Base-by-base conservation (phyloP, 1,284 basidiomycete genomes). In the Tylopilus sp. region DNA sequence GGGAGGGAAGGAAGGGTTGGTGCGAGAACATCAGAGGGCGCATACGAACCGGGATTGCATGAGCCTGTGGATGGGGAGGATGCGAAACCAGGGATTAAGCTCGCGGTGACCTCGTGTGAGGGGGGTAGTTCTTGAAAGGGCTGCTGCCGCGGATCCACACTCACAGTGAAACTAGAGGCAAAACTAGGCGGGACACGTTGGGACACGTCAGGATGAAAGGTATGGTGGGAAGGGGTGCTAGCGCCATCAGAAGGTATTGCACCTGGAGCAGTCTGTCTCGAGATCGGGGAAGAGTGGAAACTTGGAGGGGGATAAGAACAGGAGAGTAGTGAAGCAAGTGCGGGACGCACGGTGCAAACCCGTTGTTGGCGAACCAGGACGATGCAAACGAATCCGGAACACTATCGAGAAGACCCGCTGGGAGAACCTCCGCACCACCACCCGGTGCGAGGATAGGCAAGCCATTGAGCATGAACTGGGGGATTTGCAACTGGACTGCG, bases 401-500 rank as follows among this genome's bases (percentile, higher is more conserved):
- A 18, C 34, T 59, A 34, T 64, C 65, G 34, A 76, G 64, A 46
- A 78, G 65, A 33, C 75, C 71, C 7, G 72, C 68, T 1, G 80
- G 76, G 15, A 86, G 59, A 10, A 84, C 78, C 63, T 88, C 86
- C 11, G 81, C 84, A 39, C 86, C 84, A 30, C 85, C 84, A n/a
- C 83, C 84, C 5, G 75, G 78, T 2, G 81, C 81, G 23, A 87
- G 73, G 8, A 76, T 74, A 12, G 82, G 79, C 0, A 75, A 70
- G 4, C 75, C 74, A 46, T 67, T 66, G 55, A 80, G 69, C 64
- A 87, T 75, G 60, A 83, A 87, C 16, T 75, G 71, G 6, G 85
- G 84, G 40, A 87, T 70, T 61, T 84, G 82, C 53, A 87, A 76
- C 48, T 79, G 75, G 43, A 84, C 62, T 8, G 60, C 61, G 51